These are phyloP conservation scores for Pseudoturritis turrita DNA, from an alignment of 345 rosid genomes.

Conservation along the genomic window DNA sequence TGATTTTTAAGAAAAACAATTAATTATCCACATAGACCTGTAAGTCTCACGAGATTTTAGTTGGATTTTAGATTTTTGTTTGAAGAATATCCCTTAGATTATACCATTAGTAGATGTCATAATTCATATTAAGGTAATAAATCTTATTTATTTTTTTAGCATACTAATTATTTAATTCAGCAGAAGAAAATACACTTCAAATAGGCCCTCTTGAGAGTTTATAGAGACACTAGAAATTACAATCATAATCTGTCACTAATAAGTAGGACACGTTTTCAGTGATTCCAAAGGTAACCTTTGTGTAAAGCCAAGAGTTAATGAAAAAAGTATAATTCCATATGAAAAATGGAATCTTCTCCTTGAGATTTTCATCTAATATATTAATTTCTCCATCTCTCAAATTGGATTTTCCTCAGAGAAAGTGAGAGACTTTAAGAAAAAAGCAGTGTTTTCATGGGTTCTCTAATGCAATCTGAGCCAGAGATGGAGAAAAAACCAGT, in stretches of 20 bases:
- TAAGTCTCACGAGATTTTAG: not conserved
- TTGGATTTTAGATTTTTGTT: not conserved
- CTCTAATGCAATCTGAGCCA: slow-evolving; percentile 29
- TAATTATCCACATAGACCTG: not conserved
- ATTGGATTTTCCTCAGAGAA: no score
- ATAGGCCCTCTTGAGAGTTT: not conserved
- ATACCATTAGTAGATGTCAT: not conserved
- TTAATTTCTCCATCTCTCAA: no score
- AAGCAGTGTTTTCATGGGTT: slow-evolving; percentile 41
- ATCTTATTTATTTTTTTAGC: not conserved
- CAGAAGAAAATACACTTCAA: not conserved
- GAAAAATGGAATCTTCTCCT: slow-evolving; percentile 18
- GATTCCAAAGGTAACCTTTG: slow-evolving; percentile 6
- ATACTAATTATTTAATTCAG: not conserved
- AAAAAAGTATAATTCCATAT: not conserved
- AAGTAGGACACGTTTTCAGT: slow-evolving; percentile 1
- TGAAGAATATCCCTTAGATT: slow-evolving; percentile 3
- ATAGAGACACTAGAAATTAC: not conserved
- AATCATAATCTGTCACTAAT: slow-evolving; percentile 7
- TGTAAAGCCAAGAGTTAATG: slow-evolving; percentile 6
- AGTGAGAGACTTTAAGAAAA: no score
- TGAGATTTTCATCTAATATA: not conserved
- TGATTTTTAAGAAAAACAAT: not conserved
- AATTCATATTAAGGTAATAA: not conserved
- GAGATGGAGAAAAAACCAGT: slow-evolving; percentile 45